Conservation (phyloP, 2,329 filamentous ascomycete genomes). For the Setomelanomma holmii region DNA sequence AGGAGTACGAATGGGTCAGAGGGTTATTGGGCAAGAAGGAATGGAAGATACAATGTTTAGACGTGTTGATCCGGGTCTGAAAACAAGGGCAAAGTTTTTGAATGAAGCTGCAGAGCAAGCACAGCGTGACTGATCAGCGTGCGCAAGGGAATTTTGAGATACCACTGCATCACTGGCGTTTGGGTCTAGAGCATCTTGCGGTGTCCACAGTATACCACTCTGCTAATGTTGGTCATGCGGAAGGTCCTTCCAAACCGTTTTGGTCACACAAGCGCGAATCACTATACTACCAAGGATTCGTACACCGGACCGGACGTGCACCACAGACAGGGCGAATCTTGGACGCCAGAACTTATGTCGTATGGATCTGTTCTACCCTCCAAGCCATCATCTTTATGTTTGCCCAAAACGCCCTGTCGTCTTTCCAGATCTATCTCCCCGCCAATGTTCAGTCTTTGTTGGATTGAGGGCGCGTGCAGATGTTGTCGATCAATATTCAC, state of each 20-base stretch:
- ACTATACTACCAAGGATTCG: neutral
- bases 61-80: constrained; percentile 77
- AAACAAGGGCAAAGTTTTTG: neutral
- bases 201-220: neutral
- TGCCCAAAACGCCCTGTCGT: too few relatives aligned
- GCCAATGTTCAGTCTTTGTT: too few relatives aligned
- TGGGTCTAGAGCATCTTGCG: neutral
- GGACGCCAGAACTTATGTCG: neutral
- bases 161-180: constrained; percentile 25
- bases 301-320: neutral
- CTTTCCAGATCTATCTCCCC: too few relatives aligned
- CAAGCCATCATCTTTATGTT: too few relatives aligned
- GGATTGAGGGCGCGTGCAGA: too few relatives aligned
- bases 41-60: constrained; percentile 90
- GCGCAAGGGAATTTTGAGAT: too few relatives aligned
- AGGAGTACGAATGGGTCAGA: constrained; percentile 74
- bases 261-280: neutral
- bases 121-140: neutral
- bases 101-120: neutral
- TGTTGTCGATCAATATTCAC: too few relatives aligned
- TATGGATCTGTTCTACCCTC: neutral
- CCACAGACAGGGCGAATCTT: neutral
- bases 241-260: neutral
- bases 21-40: constrained; percentile 82
- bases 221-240: neutral